A percentile compares a stretch with the other conserved stretches of the same genome.
Conservation (phyloP, 495 filamentous ascomycete species). For the Xylaria scruposa region DNA sequence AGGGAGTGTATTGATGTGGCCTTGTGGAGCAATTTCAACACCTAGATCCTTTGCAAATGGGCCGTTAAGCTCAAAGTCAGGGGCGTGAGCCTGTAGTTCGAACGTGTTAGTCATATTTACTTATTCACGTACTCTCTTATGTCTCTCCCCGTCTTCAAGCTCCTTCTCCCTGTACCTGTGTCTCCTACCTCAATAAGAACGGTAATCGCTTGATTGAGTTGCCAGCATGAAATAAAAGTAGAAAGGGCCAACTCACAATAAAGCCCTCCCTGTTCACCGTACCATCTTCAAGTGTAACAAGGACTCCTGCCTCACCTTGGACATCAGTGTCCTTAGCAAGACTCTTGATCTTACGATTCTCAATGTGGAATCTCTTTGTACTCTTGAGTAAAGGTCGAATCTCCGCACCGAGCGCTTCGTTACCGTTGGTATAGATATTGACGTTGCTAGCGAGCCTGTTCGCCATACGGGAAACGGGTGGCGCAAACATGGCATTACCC, state of each 20-base stretch:
- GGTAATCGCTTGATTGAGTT: background rate
- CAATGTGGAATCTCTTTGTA: slow-evolving; percentile 28
- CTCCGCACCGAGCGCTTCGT: slow-evolving; percentile 20
- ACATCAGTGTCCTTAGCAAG: slow-evolving; percentile 32
- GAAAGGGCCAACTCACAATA: slow-evolving; percentile 27
- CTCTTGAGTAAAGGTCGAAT: slow-evolving; percentile 31
- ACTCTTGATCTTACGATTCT: slow-evolving; percentile 32
- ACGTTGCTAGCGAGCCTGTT: slow-evolving; percentile 28
- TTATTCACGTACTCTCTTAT: background rate
- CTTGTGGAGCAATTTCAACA: slow-evolving; percentile 29
- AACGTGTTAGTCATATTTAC: background rate
- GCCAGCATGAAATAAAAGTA: background rate
- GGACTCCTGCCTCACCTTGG: slow-evolving; percentile 30
- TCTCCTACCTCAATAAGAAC: background rate
- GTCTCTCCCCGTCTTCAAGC: background rate
- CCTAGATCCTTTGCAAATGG: slow-evolving; percentile 34
- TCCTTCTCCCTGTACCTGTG: background rate
- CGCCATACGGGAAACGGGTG: slow-evolving; percentile 34
- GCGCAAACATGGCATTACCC: slow-evolving; percentile 27
- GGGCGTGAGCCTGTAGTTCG: slow-evolving; percentile 31
- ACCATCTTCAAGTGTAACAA: slow-evolving; percentile 37
- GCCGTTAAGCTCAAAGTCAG: slow-evolving; percentile 33
- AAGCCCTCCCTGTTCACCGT: slow-evolving; percentile 33
- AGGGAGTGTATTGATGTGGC: slow-evolving; percentile 33
- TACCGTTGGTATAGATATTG: slow-evolving; percentile 39